Percentiles rank a stretch among this genome's conserved stretches.
Evolutionary conservation across 2,329 filamentous ascomycete species (phyloP).

Genomic region (Hymenotorrendiella dingleyae): DNA sequence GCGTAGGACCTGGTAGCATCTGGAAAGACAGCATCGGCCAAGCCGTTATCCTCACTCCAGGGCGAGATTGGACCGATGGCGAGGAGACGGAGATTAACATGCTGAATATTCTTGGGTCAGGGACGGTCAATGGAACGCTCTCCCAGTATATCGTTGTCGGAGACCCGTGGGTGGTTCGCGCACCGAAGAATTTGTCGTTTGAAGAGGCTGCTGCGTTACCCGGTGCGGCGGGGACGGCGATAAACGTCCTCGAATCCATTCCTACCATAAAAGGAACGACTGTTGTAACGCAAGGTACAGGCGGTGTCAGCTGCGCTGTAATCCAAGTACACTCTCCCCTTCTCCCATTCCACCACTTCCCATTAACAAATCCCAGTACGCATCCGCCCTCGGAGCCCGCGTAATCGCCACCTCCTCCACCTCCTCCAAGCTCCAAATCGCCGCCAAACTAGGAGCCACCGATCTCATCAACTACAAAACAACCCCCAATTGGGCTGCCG

Average conservation of each 20-base stretch:
- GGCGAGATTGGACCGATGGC: slow-evolving; percentile 37
- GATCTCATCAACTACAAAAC: slow-evolving; percentile 32
- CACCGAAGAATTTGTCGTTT: slow-evolving; percentile 49
- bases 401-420: slow-evolving; percentile 18
- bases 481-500: slow-evolving; percentile 52
- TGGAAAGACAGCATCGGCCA: slow-evolving; percentile 51
- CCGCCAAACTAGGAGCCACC: slow-evolving; percentile 11
- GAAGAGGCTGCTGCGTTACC: slow-evolving; percentile 55
- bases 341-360: not conserved
- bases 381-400: slow-evolving; percentile 36
- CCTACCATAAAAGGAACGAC: slow-evolving; percentile 39
- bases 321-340: slow-evolving; percentile 25
- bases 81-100: slow-evolving; percentile 1
- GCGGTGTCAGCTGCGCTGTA: slow-evolving; percentile 39
- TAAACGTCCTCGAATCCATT: slow-evolving; percentile 45
- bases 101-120: slow-evolving; percentile 50
- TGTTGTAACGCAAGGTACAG: slow-evolving; percentile 47
- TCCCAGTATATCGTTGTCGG: slow-evolving; percentile 54
- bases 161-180: slow-evolving; percentile 44
- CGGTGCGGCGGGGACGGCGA: slow-evolving; percentile 54
- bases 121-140: slow-evolving; percentile 46
- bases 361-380: slow-evolving; percentile 17
- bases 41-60: slow-evolving; percentile 62
- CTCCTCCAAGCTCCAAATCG: slow-evolving; percentile 12
- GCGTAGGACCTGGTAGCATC: slow-evolving; percentile 34